Conservation (phyloP, 2,329 filamentous ascomycete species). For the Chrysoporthe cubensis region DNA sequence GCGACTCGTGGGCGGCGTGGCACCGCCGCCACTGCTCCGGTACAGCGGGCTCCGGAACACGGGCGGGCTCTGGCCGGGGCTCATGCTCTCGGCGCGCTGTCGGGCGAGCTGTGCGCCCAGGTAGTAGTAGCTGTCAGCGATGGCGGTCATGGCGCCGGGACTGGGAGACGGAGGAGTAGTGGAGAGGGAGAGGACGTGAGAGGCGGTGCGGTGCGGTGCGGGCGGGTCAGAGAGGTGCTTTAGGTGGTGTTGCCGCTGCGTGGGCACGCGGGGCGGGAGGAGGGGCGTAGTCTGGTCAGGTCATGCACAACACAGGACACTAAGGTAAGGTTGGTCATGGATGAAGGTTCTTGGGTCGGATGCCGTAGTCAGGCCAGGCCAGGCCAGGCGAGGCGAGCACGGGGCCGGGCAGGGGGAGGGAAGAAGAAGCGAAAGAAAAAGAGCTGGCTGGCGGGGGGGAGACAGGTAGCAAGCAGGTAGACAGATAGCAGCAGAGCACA, state of each 20-base stretch:
- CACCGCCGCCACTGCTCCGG: slow-evolving; percentile 10
- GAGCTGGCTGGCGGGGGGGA: neutral
- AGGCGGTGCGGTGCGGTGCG: neutral
- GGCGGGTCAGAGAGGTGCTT: neutral
- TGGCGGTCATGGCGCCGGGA: neutral
- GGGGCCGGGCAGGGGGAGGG: neutral
- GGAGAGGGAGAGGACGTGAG: neutral
- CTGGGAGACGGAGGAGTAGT: neutral
- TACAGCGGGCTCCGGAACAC: slow-evolving; percentile 15
- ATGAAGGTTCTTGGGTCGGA: neutral
- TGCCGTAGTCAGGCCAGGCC: neutral
- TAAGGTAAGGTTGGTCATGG: neutral
- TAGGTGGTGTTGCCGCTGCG: neutral
- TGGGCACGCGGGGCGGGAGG: neutral
- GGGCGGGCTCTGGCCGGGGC: slow-evolving; percentile 22
- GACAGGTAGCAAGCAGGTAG: neutral
- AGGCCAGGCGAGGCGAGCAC: too few species aligned
- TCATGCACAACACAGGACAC: neutral
- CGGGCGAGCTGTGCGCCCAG: slow-evolving; percentile 18
- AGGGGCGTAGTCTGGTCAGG: neutral
- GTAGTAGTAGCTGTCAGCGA: neutral
- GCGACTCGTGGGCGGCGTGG: neutral
- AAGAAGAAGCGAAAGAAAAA: neutral
- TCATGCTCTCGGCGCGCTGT: slow-evolving; percentile 29
- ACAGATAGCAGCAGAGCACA: neutral